These are phyloP conservation scores for Vitis rupestris DNA, from an alignment of 164 flowering plant genomes.

Conservation along the genomic window DNA sequence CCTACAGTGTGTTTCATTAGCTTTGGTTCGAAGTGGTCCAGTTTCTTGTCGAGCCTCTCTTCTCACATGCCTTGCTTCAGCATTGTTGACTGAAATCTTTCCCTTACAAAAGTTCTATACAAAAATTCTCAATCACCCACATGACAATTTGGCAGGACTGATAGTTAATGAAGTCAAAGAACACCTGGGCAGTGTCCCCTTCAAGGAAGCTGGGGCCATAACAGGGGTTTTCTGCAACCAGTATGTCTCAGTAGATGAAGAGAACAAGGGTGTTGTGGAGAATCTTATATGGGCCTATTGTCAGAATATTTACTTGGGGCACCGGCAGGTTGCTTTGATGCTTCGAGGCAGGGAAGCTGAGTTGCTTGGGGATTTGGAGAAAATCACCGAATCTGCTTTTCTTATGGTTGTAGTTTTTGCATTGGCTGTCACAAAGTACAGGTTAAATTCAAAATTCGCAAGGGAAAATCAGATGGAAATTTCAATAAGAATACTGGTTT, in stretches of 20 bases:
- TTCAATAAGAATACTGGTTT: conserved; percentile 58
- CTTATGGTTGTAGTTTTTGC: conserved; percentile 93
- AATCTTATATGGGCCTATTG: conserved; percentile 71
- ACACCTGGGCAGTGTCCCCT: conserved; percentile 50
- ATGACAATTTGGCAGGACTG: conserved; percentile 13
- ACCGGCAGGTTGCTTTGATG: conserved; percentile 46
- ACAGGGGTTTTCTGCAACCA: conserved; percentile 78
- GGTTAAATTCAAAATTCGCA: conserved; percentile 41
- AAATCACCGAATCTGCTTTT: conserved; percentile 86
- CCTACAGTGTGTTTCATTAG: conserved; percentile 63
- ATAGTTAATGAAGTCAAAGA: conserved; percentile 37
- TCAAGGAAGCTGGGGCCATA: conserved; percentile 84
- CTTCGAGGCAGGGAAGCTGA: conserved; percentile 43
- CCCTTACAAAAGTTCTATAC: conserved; percentile 52
- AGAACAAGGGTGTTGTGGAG: conserved; percentile 58
- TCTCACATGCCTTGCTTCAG: conserved; percentile 54
- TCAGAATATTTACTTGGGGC: conserved; percentile 58
- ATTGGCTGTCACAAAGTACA: conserved; percentile 72
- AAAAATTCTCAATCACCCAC: conserved; percentile 21
- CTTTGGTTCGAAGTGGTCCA: conserved; percentile 64
- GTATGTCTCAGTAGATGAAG: conserved; percentile 63
- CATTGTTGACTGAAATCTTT: conserved; percentile 65
- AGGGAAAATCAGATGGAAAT: conserved; percentile 41
- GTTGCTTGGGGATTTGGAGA: conserved; percentile 66
- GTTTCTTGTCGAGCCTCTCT: conserved; percentile 43